Conservation (phyloP, 768 basidiomycete genomes). For the Boletus sensibilis region DNA sequence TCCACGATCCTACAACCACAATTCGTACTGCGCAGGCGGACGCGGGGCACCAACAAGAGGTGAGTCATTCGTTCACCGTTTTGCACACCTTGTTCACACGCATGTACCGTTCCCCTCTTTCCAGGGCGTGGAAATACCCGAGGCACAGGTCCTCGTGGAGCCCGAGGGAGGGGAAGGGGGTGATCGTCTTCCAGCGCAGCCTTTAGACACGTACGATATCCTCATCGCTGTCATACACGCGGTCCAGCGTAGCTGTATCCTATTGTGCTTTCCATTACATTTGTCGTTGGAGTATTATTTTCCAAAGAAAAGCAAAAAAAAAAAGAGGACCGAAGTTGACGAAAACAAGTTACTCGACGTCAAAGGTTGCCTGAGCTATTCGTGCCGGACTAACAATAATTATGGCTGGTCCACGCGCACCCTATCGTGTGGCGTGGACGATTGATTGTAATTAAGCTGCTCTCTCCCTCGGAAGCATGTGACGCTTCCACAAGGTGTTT, state of each 20-base stretch:
- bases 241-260: slow-evolving; percentile 1
- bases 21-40: slow-evolving; percentile 23
- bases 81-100: not conserved
- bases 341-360: not conserved
- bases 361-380: not conserved
- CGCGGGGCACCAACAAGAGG: slow-evolving; percentile 44
- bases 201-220: slow-evolving; percentile 4
- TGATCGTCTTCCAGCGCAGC: slow-evolving; percentile 7
- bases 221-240: not conserved
- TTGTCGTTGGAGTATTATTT: not conserved
- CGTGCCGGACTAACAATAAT: not conserved
- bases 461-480: slow-evolving; percentile 7
- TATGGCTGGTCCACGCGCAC: not conserved
- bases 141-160: slow-evolving; percentile 29
- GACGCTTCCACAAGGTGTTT: not conserved
- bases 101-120: not conserved
- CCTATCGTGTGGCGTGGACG: not conserved
- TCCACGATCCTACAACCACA: not conserved
- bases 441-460: not conserved
- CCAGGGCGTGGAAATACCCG: slow-evolving; percentile 30
- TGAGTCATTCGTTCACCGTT: slow-evolving; percentile 5
- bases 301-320: not conserved
- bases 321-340: not conserved
- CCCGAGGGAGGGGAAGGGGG: slow-evolving; percentile 35
- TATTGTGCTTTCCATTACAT: not conserved